Evolutionary conservation across 805 yeast genomes (phyloP).

Genomic region (Starmerella gropengiesseri): DNA sequence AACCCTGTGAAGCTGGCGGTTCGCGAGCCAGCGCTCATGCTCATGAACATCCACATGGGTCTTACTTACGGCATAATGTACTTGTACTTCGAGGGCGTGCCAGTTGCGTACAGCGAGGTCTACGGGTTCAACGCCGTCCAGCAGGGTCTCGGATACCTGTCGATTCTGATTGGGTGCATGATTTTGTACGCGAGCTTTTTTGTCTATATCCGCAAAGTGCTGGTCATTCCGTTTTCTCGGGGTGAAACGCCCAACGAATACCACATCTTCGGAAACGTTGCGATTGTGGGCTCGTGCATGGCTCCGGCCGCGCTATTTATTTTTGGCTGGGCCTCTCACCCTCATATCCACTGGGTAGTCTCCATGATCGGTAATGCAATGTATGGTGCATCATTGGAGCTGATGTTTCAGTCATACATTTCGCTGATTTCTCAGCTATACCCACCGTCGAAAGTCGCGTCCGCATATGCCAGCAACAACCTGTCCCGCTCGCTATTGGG

Average conservation of each 20-base stretch:
- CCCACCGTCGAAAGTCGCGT: too few relatives aligned
- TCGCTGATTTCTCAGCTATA: too few relatives aligned
- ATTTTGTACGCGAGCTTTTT: constrained; percentile 18
- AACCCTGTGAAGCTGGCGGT: constrained; percentile 39
- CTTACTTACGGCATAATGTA: constrained; percentile 44
- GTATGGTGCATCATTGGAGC: too few relatives aligned
- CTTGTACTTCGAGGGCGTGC: constrained; percentile 52
- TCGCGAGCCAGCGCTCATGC: constrained; percentile 46
- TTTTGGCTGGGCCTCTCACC: too few relatives aligned
- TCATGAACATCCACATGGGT: constrained; percentile 43
- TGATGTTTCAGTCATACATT: too few relatives aligned
- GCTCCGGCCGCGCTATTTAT: constrained; percentile 43
- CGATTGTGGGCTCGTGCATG: constrained; percentile 35
- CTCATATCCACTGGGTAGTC: too few relatives aligned
- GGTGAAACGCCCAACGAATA: too few relatives aligned
- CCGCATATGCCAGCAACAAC: too few relatives aligned
- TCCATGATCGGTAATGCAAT: too few relatives aligned
- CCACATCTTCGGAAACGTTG: constrained; percentile 21
- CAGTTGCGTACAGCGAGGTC: constrained; percentile 40
- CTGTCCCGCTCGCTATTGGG: too few relatives aligned
- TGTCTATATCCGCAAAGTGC: neutral
- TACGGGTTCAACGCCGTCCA: constrained; percentile 41
- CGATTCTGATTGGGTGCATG: constrained; percentile 38
- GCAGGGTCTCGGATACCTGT: constrained; percentile 39
- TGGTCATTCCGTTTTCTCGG: constrained; percentile 7